Evolutionary conservation across 805 yeast species (phyloP), one percentile per base, ranked within the genome.

Genomic region (Deakozyma indianensis): DNA sequence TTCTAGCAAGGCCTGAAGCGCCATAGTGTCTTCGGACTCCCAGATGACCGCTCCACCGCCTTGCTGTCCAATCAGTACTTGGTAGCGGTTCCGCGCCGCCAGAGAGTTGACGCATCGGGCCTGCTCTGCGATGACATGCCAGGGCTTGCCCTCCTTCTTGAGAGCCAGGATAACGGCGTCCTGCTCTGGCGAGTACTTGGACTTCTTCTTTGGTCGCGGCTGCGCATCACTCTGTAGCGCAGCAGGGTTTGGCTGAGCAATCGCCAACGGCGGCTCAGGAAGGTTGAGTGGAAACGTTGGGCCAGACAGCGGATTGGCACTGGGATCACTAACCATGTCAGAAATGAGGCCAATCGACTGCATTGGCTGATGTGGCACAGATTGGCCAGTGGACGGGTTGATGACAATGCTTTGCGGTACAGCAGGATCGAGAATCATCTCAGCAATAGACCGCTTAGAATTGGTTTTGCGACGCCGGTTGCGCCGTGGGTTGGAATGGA

Each of bases 51-150:
- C 70, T 11, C 82, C 83, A 27, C 83, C 81, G 2, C 90, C 90
- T 54, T 82, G 90, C 57, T 82, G 90, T 3, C 92, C 92, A 51
- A 83, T 80, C 42, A 82, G 68, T 3, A 82, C 90, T 60, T 82
- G 90, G 54, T 83, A 83, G 48, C 90, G 63, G 56, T 82, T 82
- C 47, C 90, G 63, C 0, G 88, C 90, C 0, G 90, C 85, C 35
- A 82, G 62, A 48, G 75, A 78, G 38, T 78, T 73, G 5, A 78
- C 83, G 23, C 81, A 80, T 3, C 73, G 70, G 1, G 84, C 73
- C 2, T 67, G 62, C 45, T 76, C 75, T 0, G 88, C 86, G 41
- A 82, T 82, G 49, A 80, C 85, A 3, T 73, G 77, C 90, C 92
- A 82, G 1, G 77, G 63, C 50, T 73, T 74, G 24, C 88, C 86